Conservation (phyloP, 1,139 yeast species). For the Candida anutae region DNA sequence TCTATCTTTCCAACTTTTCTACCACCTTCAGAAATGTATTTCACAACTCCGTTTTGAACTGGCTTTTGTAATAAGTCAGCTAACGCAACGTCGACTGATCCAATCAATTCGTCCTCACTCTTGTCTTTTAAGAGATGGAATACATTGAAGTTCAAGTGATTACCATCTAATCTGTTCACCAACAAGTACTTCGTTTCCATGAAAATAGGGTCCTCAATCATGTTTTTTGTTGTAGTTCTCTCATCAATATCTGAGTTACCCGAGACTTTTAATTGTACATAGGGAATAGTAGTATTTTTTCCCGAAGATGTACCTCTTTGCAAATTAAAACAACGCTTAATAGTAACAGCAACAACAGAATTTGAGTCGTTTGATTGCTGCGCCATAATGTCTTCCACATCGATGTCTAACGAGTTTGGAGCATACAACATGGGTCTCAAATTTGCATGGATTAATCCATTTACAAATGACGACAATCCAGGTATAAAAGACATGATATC, state of each 20-base stretch:
- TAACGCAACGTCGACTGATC: constrained; percentile 49
- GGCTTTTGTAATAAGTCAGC: constrained; percentile 53
- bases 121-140: constrained; percentile 44
- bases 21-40: constrained; percentile 41
- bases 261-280: constrained; percentile 42
- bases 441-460: constrained; percentile 57
- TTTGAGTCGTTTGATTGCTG: constrained; percentile 55
- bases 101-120: constrained; percentile 49
- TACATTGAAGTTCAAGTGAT: constrained; percentile 44
- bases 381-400: constrained; percentile 64
- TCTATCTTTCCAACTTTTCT: constrained; percentile 52
- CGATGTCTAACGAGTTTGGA: constrained; percentile 71
- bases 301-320: constrained; percentile 33
- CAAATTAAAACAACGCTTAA: constrained; percentile 45
- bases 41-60: constrained; percentile 21
- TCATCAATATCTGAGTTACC: constrained; percentile 36
- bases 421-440: constrained; percentile 75
- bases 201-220: constrained; percentile 51
- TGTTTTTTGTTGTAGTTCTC: constrained; percentile 50
- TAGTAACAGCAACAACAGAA: constrained; percentile 60
- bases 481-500: constrained; percentile 81
- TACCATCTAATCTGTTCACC: constrained; percentile 51
- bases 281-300: constrained; percentile 50
- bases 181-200: constrained; percentile 58
- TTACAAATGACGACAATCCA: constrained; percentile 69